Evolutionary conservation across 2,329 filamentous ascomycete genomes (phyloP), one percentile per base, ranked within the genome.

Genomic region (Ophiostoma australiae): DNA sequence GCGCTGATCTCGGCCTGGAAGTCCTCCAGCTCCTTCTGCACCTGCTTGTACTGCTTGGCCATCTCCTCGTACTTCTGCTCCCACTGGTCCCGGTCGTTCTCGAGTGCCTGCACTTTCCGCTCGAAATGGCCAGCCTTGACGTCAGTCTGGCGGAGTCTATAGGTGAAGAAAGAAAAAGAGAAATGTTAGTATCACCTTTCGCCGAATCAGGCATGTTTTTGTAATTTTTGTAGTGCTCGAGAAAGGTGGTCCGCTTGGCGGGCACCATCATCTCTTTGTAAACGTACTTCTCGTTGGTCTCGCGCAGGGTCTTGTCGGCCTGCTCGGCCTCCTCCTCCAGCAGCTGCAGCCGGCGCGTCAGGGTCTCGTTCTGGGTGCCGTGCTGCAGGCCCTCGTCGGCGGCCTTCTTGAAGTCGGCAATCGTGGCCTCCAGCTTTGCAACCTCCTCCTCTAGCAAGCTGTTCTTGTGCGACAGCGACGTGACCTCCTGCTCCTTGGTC

Each of bases 61-160:
- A 97, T 96, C 82, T 98, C 94, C 84, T 98, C 95, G 84, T 96
- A 98, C 86, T 99, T 98, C 82, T 86, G 81, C 86, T 98, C 95
- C 94, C 94, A 97, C 82, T 94, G 89, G 82, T 97, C 93, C 78
- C 92, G 91, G 81, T 94, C 89, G 79, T 88, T 86, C 85, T 99
- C 95, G 79, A 97, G 90, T 78, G 95, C 94, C 83, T 97, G 93
- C 77, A 98, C 95, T 87, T 98, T 98, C 84, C 95, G 95, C 86
- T 99, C 95, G 83, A 94, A 98, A 86, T 99, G 94, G 78, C 94
- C 95, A 79, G 94, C 94, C 87, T 98, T 98, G 84, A 98, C 93
- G 81, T 99, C 95, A 84, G 95, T 97, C 85, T 97, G 94, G 81
- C 95, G 94, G 80, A 98, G 92, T 85, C 95, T 99, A 77, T 61